These are phyloP conservation scores for Candida ovalis DNA, from an alignment of 805 yeast species.

Conservation along the genomic window DNA sequence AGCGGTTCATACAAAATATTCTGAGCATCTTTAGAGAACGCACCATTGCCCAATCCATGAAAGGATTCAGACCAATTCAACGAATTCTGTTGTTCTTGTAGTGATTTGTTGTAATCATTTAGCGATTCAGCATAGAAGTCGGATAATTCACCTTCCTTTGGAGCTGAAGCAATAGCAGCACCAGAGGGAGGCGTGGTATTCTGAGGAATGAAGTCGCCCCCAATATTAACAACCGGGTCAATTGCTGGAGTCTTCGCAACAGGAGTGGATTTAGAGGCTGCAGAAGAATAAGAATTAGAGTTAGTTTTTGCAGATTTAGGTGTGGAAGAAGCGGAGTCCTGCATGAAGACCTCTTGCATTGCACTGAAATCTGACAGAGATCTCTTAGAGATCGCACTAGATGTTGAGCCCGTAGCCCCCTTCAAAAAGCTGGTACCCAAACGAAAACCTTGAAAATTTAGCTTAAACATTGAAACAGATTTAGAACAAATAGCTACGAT, in stretches of 20 bases:
- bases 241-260: slow-evolving; percentile 1
- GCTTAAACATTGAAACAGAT: too few relatives aligned
- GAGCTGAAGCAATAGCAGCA: neutral
- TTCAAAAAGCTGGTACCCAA: neutral
- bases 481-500: too few relatives aligned
- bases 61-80: slow-evolving; percentile 84
- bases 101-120: slow-evolving; percentile 21
- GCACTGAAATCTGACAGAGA: slow-evolving; percentile 21
- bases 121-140: slow-evolving; percentile 20
- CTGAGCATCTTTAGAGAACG: slow-evolving; percentile 62
- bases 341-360: slow-evolving; percentile 31
- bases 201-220: slow-evolving; percentile 7
- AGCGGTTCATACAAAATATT: slow-evolving; percentile 60
- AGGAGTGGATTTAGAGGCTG: neutral
- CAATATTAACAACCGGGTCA: slow-evolving; percentile 26
- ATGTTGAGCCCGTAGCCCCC: neutral
- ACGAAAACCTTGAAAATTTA: too few relatives aligned
- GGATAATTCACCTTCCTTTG: slow-evolving; percentile 14
- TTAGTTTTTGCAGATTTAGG: slow-evolving; percentile 1
- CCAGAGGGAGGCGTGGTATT: neutral
- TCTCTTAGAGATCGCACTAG: slow-evolving; percentile 1
- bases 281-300: neutral
- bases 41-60: slow-evolving; percentile 77
- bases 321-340: slow-evolving; percentile 3
- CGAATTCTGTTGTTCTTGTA: slow-evolving; percentile 18